Evolutionary conservation across 176 grass and related monocot genomes (phyloP).

Genomic region (Saccharum officinarum): DNA sequence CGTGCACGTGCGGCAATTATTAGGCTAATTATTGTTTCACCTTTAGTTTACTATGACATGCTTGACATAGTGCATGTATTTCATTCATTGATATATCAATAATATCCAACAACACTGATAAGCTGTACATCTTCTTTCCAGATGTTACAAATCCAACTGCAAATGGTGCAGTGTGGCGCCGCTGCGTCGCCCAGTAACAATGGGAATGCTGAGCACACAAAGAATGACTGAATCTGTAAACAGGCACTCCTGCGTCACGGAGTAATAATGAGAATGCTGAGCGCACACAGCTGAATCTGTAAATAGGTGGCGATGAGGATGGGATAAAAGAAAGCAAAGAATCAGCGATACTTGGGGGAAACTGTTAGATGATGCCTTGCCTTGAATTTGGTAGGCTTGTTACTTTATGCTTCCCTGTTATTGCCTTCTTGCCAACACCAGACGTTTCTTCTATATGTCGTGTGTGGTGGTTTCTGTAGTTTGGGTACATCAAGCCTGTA

Average conservation of each 20-base stretch:
- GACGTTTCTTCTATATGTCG: neutral
- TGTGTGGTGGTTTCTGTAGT: neutral
- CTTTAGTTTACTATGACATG: neutral
- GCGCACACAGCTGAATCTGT: conserved; percentile 12
- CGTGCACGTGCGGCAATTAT: neutral
- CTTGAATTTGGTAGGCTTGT: conserved; percentile 32
- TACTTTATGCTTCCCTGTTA: conserved; percentile 24
- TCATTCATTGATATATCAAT: neutral
- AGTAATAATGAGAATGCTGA: conserved; percentile 28
- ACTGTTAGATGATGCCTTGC: conserved; percentile 1
- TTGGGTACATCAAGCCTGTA: neutral
- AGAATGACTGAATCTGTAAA: conserved; percentile 40
- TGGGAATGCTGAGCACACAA: conserved; percentile 29
- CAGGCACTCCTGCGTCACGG: neutral
- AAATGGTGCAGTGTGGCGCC: conserved; percentile 56
- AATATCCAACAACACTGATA: neutral
- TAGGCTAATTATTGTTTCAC: neutral
- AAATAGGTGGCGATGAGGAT: conserved; percentile 26
- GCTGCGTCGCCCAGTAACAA: conserved; percentile 21
- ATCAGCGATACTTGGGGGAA: conserved; percentile 28
- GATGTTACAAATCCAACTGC: conserved; percentile 67
- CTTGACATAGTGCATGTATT: neutral
- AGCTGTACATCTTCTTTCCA: conserved; percentile 20
- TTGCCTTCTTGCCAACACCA: neutral
- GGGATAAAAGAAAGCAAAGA: neutral